phyloP scores from a whole-genome alignment of 2,329 filamentous ascomycete genomes.

The Cryphonectria nitschkei region DNA sequence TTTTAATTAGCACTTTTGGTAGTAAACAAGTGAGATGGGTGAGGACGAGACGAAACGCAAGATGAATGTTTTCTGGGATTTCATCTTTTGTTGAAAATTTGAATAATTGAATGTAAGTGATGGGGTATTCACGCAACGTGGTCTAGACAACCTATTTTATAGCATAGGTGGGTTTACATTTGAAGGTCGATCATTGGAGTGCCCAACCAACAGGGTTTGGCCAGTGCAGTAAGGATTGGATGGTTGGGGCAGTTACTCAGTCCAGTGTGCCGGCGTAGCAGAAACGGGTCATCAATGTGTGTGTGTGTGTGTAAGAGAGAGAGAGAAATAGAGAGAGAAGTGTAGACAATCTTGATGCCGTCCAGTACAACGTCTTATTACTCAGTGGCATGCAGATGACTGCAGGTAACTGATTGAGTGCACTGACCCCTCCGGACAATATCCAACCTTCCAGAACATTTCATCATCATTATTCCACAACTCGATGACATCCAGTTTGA shows the following conservation, averaged over 20 bases:
- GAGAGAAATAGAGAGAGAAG: not conserved
- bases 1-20: not conserved
- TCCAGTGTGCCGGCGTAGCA: too few relatives aligned
- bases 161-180: not conserved
- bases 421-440: not conserved
- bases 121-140: not conserved
- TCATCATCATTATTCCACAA: not conserved
- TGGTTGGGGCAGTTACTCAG: too few relatives aligned
- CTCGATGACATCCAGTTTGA: not conserved
- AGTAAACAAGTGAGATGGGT: not conserved
- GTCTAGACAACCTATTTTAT: not conserved
- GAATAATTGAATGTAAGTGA: not conserved
- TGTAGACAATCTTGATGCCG: not conserved
- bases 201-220: not conserved
- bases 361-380: not conserved
- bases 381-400: constrained; percentile 2
- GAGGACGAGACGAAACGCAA: not conserved
- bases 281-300: not conserved
- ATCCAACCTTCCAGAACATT: not conserved
- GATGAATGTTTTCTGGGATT: not conserved
- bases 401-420: not conserved
- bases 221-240: too few relatives aligned
- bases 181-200: not conserved
- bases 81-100: not conserved
- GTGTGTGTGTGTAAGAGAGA: not conserved